Evolutionary conservation across 1,139 yeast genomes (phyloP), one percentile per base, ranked within the genome.

Genomic region (Magnusiomyces tetraspermus): DNA sequence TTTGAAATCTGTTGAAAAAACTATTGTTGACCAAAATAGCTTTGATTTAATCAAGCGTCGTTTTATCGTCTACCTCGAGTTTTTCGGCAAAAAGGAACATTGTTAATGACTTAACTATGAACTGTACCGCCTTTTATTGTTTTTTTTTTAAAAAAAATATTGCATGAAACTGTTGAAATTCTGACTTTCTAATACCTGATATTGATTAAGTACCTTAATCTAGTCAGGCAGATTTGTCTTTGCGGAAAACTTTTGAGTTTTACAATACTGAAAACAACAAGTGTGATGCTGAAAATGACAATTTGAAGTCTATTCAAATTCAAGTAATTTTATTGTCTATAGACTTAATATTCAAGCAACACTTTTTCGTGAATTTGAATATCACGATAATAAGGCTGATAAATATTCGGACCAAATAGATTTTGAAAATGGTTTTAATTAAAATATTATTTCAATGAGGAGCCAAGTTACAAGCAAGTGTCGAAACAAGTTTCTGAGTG

Each of bases 281-380:
- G 24, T 72, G 68, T 50, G 89, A 83, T 63, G 86, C 83, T 51
- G 85, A 83, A 60, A 88, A 83, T 58, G 88, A 82, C 56, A 79
- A 76, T 62, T 70, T 75, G 58, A 77, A 75, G 62, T 71, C 77
- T 55, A 81, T 80, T 61, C 75, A 80, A 37, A 88, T 88, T 66
- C 95, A 89, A 71, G 83, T 95, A 24, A 95, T 88, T 45, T 86
- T 96, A 0, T 90, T n/a, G n/a, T n/a, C n/a, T n/a, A n/a, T n/a
- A n/a, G n/a, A n/a, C n/a, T n/a, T n/a, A n/a, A n/a, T n/a, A n/a
- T n/a, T n/a, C n/a, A n/a, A n/a, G n/a, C n/a, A n/a, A n/a, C n/a
- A n/a, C n/a, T n/a, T n/a, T n/a, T n/a, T n/a, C n/a, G n/a, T n/a
- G n/a, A n/a, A n/a, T n/a, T n/a, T n/a, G n/a, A n/a, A n/a, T n/a